Evolutionary conservation across 2,329 filamentous ascomycete genomes (phyloP), one percentile per base, ranked within the genome.

Genomic region (Phialocephala sp.): DNA sequence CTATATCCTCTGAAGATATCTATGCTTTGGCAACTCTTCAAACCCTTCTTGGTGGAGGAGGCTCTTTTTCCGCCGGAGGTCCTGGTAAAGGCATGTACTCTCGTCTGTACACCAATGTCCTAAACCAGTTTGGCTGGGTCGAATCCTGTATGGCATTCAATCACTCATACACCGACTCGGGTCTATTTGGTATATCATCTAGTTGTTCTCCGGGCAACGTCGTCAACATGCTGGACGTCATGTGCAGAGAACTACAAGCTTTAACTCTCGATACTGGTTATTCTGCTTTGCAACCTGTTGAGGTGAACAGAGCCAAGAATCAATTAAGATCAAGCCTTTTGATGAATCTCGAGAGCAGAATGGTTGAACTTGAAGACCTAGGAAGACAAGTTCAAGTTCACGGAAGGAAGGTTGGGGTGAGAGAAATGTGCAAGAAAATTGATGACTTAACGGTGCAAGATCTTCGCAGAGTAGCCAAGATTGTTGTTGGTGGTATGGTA

Each of bases 11-110:
- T 2, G 89, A 92, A 14, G 94, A 98, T 77, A 97, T 99, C 74
- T 99, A 98, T 80, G 94, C 95, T 20, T 89, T 98, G 54, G 95
- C 95, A 8, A 97, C 94, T 0, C 85, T 99, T 1, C 96, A 98
- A 79, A 98, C 93, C 1, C 90, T 99, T 11, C 91, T 99, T 39
- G 95, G 95, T 65, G 95, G 95, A 57, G 95, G 95, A 58, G 95
- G 95, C 27, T 97, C 94, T 63, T 99, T 99, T 82, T 97, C 92
- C 18, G 95, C 95, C 62, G 95, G 95, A 73, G 95, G 95, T 0
- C 95, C 95, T 4, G 95, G 95, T 61, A 99, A 99, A 83, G 95
- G 95, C 78, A 99, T 99, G 95, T 98, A 98, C 84, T 97, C 92
- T 43, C 91, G 95, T 14, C 87, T 99, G 9, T 99, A 97, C 84